phyloP scores from a whole-genome alignment of 2,329 filamentous ascomycete genomes.

The Xylaria hypoxylon region DNA sequence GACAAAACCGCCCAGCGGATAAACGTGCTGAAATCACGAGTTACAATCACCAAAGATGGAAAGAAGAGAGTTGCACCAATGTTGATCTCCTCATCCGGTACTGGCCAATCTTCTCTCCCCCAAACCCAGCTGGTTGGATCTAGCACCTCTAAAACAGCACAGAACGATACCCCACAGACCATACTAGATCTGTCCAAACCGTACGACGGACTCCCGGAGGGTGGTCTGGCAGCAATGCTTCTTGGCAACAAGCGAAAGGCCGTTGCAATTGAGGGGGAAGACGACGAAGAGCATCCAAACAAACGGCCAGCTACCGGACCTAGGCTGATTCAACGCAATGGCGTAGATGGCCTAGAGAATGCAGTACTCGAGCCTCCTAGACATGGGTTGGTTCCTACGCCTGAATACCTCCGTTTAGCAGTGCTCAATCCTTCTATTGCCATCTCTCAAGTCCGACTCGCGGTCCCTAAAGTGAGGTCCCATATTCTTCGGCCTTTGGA shows the following conservation, averaged over 20 bases:
- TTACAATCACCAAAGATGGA: constrained; percentile 95
- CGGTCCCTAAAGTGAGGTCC: constrained; percentile 85
- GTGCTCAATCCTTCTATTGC: constrained; percentile 85
- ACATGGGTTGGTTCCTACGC: constrained; percentile 73
- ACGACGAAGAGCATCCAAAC: constrained; percentile 70
- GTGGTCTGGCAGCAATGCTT: constrained; percentile 85
- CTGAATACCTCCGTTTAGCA: constrained; percentile 88
- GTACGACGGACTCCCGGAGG: constrained; percentile 91
- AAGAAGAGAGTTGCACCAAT: constrained; percentile 96
- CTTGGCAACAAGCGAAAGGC: constrained; percentile 94
- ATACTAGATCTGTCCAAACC: constrained; percentile 92
- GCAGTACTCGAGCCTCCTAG: constrained; percentile 71
- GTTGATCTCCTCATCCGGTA: constrained; percentile 88
- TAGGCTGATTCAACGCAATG: constrained; percentile 79
- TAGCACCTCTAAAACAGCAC: constrained; percentile 70
- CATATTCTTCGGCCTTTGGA: constrained; percentile 87
- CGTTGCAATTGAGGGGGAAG: constrained; percentile 77
- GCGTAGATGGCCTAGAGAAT: constrained; percentile 80
- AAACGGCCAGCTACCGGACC: constrained; percentile 74
- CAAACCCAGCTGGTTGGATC: constrained; percentile 89
- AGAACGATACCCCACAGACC: constrained; percentile 80
- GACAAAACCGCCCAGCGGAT: constrained; percentile 67
- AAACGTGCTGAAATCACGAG: constrained; percentile 82
- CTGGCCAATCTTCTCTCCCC: constrained; percentile 86
- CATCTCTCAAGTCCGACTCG: constrained; percentile 84